phyloP scores from a whole-genome alignment of 2,329 filamentous ascomycete species.

The Pseudofabraea citricarpa region DNA sequence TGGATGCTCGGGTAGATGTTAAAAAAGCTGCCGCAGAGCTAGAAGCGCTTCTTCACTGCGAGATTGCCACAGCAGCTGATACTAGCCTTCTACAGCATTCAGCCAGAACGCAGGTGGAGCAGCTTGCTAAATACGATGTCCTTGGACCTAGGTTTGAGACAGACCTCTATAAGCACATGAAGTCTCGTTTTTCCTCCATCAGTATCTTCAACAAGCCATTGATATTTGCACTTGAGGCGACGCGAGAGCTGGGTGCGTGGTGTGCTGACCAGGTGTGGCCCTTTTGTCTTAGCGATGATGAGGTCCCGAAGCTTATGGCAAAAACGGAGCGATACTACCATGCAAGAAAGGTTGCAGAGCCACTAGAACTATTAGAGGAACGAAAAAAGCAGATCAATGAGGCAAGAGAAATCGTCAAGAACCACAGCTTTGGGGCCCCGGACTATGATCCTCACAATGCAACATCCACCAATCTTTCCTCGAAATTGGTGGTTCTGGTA shows the following conservation, averaged over 20 bases:
- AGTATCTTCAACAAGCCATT: slow-evolving; percentile 34
- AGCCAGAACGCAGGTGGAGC: slow-evolving; percentile 55
- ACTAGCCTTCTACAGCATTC: slow-evolving; percentile 52
- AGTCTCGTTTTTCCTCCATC: slow-evolving; percentile 42
- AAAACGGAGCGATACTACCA: slow-evolving; percentile 41
- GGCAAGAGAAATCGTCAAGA: slow-evolving; percentile 50
- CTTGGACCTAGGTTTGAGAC: slow-evolving; percentile 55
- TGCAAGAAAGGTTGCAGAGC: slow-evolving; percentile 17
- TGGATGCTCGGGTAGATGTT: slow-evolving; percentile 76
- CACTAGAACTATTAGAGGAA: slow-evolving; percentile 40
- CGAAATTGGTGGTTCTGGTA: slow-evolving; percentile 65
- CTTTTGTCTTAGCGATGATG: slow-evolving; percentile 59
- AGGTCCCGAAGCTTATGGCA: slow-evolving; percentile 56
- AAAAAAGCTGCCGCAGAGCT: slow-evolving; percentile 65
- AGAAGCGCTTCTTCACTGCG: slow-evolving; percentile 71
- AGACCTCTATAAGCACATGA: slow-evolving; percentile 54
- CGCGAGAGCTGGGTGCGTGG: slow-evolving; percentile 72
- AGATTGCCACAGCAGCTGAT: slow-evolving; percentile 74
- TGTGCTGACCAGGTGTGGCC: slow-evolving; percentile 79
- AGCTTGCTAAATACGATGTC: slow-evolving; percentile 47
- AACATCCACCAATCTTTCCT: slow-evolving; percentile 47
- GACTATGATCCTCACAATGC: slow-evolving; percentile 19
- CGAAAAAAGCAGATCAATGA: slow-evolving; percentile 53
- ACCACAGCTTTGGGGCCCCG: slow-evolving; percentile 39
- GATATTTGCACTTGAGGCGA: slow-evolving; percentile 51